Evolutionary conservation across 2,329 filamentous ascomycete genomes (phyloP), one percentile per base, ranked within the genome.

Genomic region (Epichloe bromicola): DNA sequence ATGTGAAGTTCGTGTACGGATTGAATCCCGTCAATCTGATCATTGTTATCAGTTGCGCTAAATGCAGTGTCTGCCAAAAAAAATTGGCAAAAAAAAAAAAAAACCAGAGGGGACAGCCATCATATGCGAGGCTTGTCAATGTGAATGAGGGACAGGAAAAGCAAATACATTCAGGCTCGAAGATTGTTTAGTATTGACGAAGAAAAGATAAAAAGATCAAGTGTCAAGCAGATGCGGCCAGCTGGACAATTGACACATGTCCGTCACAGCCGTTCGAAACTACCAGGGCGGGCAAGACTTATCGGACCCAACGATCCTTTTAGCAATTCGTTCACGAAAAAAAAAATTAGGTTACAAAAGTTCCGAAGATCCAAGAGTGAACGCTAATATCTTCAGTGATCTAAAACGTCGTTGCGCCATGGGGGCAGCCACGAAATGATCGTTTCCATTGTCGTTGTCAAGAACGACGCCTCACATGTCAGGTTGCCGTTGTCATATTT

Each of bases 1-100:
- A 88, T 77, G 57, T 87, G 84, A 15, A 89, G 70, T 57, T 88
- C 83, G 56, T 88, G 83, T 14, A 88, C 74, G 0, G 80, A 80
- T 19, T 78, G 63, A 17, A 88, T 74, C 1, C 83, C 84, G 0
- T 79, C 74, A 37, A 88, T 80, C 76, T 83, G 12, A 19, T 23
- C 12, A 3, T n/a, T 20, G 8, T 48, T 12, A 26, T 48, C 15
- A 36, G 44, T 40, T 5, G 23, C 8, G 23, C 12, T 30, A n/a
- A 19, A 34, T n/a, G 7, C 4, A 7, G 43, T 45, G 15, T 12
- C 7, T 19, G 26, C 5, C 3, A 10, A 5, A 3, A 15, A 2
- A 15, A 15, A 14, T 23, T 4, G 10, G 17, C 8, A 5, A 17
- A 44, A 10, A 4, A 3, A 10, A 6, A 8, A 14, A 33, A 19